Evolutionary conservation across 2,329 filamentous ascomycete species (phyloP).

Genomic region (Aureobasidium sp.): DNA sequence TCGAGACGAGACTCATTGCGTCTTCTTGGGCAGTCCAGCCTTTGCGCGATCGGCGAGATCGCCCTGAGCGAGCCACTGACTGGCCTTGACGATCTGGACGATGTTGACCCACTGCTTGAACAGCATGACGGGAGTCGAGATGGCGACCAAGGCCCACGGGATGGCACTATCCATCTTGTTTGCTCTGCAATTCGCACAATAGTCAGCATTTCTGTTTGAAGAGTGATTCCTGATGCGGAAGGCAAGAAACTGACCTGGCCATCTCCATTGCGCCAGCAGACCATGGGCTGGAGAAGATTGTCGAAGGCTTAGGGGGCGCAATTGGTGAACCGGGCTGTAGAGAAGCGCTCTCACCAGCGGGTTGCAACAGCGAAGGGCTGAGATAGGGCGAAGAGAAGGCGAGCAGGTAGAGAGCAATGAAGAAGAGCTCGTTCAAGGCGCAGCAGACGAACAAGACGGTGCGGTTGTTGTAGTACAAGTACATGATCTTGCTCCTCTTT

Average conservation of each 20-base stretch:
- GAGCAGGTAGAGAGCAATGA: constrained; percentile 95
- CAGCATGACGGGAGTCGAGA: constrained; percentile 81
- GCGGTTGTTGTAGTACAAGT: constrained; percentile 97
- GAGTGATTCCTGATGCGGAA: not conserved
- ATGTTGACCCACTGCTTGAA: constrained; percentile 92
- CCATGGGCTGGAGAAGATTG: constrained; percentile 82
- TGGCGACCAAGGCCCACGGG: constrained; percentile 72
- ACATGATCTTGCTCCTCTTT: constrained; percentile 79
- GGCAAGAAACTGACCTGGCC: constrained; percentile 49
- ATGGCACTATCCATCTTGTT: constrained; percentile 65
- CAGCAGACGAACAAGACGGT: constrained; percentile 87
- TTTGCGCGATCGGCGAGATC: constrained; percentile 60
- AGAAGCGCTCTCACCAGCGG: constrained; percentile 42
- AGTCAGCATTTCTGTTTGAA: not conserved
- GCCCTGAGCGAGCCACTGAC: constrained; percentile 87
- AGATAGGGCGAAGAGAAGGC: constrained; percentile 90
- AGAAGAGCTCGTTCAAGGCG: constrained; percentile 88
- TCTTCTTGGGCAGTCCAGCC: constrained; percentile 24
- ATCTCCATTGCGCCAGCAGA: constrained; percentile 88
- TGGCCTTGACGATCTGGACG: constrained; percentile 88
- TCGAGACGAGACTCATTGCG: not conserved
- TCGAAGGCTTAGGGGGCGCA: constrained; percentile 55
- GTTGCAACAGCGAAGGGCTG: constrained; percentile 69
- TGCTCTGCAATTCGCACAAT: constrained; percentile 40
- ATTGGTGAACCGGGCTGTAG: constrained; percentile 61